A percentile compares a stretch with the other conserved stretches of the same genome.
Conservation (phyloP, 352 stramenopile species). For the Stramenopiles sp. region DNA sequence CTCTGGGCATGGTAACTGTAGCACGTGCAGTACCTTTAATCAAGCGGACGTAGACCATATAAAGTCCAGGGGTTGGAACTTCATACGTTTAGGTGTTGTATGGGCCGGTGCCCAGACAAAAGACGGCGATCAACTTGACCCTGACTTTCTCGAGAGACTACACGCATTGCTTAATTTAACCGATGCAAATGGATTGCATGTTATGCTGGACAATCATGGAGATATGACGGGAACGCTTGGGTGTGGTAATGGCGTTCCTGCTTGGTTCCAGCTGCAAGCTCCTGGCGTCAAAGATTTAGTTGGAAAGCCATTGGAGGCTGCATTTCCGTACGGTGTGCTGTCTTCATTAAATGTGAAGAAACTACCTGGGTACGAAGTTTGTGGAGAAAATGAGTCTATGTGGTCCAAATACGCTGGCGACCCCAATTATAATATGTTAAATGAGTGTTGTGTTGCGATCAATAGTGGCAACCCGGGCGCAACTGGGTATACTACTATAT, state of each 20-base stretch:
- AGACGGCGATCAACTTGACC: slow-evolving; percentile 15
- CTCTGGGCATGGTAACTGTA: no score
- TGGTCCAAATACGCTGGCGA: slow-evolving; percentile 17
- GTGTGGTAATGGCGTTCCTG: slow-evolving; percentile 18
- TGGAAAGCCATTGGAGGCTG: slow-evolving; percentile 19
- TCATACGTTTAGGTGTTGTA: no score
- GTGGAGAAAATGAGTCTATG: slow-evolving; percentile 13
- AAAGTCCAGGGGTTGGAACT: no score
- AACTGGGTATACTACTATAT: slow-evolving; percentile 20
- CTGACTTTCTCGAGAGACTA: slow-evolving; percentile 17
- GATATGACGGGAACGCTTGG: slow-evolving; percentile 15
- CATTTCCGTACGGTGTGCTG: slow-evolving; percentile 17
- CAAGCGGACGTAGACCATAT: no score
- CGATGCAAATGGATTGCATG: slow-evolving; percentile 15
- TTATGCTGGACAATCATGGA: slow-evolving; percentile 16
- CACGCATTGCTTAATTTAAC: slow-evolving; percentile 21
- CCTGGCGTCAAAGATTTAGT: slow-evolving; percentile 15
- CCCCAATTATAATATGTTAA: slow-evolving; percentile 20
- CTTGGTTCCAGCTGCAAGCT: slow-evolving; percentile 20
- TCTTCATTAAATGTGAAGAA: slow-evolving; percentile 13
- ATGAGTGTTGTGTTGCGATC: slow-evolving; percentile 19
- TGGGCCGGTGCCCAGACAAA: slow-evolving; percentile 14
- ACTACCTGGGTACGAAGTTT: slow-evolving; percentile 15
- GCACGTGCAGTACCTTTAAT: no score
- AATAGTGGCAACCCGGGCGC: slow-evolving; percentile 17